Conservation (phyloP, 2,329 filamentous ascomycete species). For the Cladophialophora immunda region DNA sequence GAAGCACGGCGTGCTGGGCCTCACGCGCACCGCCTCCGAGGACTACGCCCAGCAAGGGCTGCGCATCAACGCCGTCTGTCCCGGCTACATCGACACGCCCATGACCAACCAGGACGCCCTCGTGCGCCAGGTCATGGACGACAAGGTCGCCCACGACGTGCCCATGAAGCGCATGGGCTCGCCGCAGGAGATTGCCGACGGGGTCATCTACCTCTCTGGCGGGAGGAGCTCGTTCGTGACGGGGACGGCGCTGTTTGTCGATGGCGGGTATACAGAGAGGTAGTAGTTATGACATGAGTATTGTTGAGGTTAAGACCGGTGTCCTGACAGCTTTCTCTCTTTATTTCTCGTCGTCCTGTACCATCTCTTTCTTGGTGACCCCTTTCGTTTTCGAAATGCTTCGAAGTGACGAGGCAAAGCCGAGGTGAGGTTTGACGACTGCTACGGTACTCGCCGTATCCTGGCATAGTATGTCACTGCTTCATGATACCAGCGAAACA, state of each 20-base stretch:
- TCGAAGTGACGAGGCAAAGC: no score
- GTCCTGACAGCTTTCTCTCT: no score
- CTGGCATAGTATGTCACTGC: no score
- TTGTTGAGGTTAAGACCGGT: no score
- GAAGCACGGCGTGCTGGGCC: slow-evolving; percentile 66
- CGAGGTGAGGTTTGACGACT: no score
- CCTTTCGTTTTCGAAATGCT: no score
- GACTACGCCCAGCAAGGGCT: slow-evolving; percentile 59
- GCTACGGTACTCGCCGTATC: no score
- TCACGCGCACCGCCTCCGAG: slow-evolving; percentile 66
- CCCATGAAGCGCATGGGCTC: slow-evolving; percentile 63
- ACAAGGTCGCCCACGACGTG: slow-evolving; percentile 50
- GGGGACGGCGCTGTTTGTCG: slow-evolving; percentile 72
- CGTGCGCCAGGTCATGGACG: slow-evolving; percentile 42
- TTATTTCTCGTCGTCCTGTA: no score
- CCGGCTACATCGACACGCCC: slow-evolving; percentile 58
- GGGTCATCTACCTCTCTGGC: slow-evolving; percentile 72
- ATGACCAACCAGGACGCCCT: slow-evolving; percentile 52
- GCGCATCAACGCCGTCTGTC: slow-evolving; percentile 43
- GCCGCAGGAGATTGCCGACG: slow-evolving; percentile 64
- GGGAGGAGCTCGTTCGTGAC: slow-evolving; percentile 77
- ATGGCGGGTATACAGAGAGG: slow-evolving; percentile 68
- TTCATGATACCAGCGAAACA: no score
- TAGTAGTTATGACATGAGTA: no score
- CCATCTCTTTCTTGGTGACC: no score